Percentiles rank a stretch among this genome's conserved stretches.
Conservation (phyloP, 129 eudicot species). For the Lactuca sativa region DNA sequence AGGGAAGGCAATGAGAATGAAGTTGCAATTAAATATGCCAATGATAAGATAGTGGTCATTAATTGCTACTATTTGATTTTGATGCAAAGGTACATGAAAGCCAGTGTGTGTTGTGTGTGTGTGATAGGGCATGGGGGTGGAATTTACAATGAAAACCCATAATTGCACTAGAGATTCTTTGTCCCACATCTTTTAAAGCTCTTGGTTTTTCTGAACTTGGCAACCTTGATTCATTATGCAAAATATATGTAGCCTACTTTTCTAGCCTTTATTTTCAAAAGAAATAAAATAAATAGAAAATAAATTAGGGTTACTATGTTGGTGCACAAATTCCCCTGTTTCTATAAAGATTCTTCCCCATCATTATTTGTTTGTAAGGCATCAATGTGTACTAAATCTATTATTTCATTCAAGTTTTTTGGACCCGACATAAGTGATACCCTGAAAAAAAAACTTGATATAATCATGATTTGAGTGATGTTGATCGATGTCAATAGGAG, state of each 20-base stretch:
- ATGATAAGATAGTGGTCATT: slow-evolving; percentile 26
- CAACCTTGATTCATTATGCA: slow-evolving; percentile 22
- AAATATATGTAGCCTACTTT: slow-evolving; percentile 23
- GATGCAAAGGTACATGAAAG: slow-evolving; percentile 22
- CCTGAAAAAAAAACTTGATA: slow-evolving; percentile 8
- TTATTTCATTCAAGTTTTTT: slow-evolving; percentile 23
- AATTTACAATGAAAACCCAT: slow-evolving; percentile 25
- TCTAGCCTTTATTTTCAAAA: slow-evolving; percentile 26
- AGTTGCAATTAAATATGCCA: slow-evolving; percentile 14
- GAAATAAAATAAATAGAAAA: neutral
- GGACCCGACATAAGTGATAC: slow-evolving; percentile 16
- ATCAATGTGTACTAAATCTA: slow-evolving; percentile 11
- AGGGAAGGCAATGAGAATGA: slow-evolving; percentile 14
- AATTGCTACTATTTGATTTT: slow-evolving; percentile 20
- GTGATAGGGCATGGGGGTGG: slow-evolving; percentile 19
- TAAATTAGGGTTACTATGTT: slow-evolving; percentile 27
- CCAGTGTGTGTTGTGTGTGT: neutral
- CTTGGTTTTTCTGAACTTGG: slow-evolving; percentile 34
- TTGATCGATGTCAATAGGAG: neutral
- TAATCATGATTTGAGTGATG: slow-evolving; percentile 24
- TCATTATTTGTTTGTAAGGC: slow-evolving; percentile 12
- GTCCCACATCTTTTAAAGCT: slow-evolving; percentile 32
- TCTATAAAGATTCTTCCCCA: slow-evolving; percentile 27
- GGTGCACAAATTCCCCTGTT: slow-evolving; percentile 25
- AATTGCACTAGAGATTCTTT: slow-evolving; percentile 45